Evolutionary conservation across 1,284 basidiomycete species (phyloP).

Genomic region (Trichosporon inkin): DNA sequence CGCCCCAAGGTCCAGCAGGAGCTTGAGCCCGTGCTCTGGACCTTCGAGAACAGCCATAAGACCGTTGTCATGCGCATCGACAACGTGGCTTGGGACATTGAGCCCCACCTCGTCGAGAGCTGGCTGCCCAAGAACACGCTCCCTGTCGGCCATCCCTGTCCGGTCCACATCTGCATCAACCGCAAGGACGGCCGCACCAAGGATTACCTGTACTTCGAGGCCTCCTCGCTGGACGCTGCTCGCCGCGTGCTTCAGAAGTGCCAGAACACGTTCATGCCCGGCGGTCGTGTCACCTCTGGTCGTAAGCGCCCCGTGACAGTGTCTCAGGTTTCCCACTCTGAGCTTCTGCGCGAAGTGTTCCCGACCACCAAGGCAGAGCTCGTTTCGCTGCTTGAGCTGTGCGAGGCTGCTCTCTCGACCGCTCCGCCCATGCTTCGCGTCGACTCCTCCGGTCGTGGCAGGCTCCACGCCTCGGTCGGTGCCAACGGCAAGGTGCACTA

Average conservation of each 20-base stretch:
- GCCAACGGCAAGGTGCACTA: slow-evolving; percentile 35
- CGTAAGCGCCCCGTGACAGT: slow-evolving; percentile 47
- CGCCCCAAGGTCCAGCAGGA: not conserved
- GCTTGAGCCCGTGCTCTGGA: not conserved
- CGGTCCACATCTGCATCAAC: slow-evolving; percentile 49
- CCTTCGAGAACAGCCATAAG: slow-evolving; percentile 7
- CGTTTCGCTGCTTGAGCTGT: slow-evolving; percentile 39
- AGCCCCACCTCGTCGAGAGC: slow-evolving; percentile 38
- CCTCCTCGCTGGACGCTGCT: slow-evolving; percentile 35
- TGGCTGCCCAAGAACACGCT: slow-evolving; percentile 44
- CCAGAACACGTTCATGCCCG: slow-evolving; percentile 45
- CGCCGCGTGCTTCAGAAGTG: slow-evolving; percentile 38
- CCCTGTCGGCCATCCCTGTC: slow-evolving; percentile 30
- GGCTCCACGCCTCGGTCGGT: slow-evolving; percentile 21
- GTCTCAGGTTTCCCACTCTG: slow-evolving; percentile 35
- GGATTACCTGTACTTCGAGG: slow-evolving; percentile 51
- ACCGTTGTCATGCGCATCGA: slow-evolving; percentile 45
- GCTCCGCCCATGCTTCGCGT: slow-evolving; percentile 15
- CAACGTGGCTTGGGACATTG: slow-evolving; percentile 50
- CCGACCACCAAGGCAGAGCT: slow-evolving; percentile 32
- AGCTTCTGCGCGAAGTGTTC: slow-evolving; percentile 43
- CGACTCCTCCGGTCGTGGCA: slow-evolving; percentile 15
- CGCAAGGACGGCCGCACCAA: slow-evolving; percentile 46
- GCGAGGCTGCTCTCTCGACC: slow-evolving; percentile 37
- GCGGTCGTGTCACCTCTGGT: slow-evolving; percentile 32